Conservation (phyloP, 2,329 filamentous ascomycete species). For the Chaetomium globosum region DNA sequence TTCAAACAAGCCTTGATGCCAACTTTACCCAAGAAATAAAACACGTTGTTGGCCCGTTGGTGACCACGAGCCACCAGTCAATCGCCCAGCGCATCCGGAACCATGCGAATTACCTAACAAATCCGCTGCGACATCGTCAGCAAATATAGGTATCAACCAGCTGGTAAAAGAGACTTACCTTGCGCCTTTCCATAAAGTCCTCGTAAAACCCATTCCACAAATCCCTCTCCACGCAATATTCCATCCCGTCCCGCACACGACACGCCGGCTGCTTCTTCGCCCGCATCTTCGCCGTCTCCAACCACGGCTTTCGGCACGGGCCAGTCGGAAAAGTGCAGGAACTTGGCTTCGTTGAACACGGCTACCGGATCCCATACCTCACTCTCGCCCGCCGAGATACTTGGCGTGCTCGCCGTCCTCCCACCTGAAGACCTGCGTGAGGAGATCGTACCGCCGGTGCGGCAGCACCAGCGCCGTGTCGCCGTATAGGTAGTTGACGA, state of each 20-base stretch:
- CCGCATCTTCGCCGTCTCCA: slow-evolving; percentile 15
- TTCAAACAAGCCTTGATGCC: neutral
- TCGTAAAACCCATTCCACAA: neutral
- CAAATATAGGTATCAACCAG: neutral
- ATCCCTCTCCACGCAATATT: neutral
- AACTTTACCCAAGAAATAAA: neutral
- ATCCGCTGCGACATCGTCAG: neutral
- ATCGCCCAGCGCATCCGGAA: neutral
- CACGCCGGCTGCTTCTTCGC: neutral
- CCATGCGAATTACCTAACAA: neutral
- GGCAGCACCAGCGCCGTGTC: slow-evolving; percentile 63
- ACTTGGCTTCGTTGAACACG: slow-evolving; percentile 62
- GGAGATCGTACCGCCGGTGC: slow-evolving; percentile 62
- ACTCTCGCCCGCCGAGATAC: slow-evolving; percentile 42
- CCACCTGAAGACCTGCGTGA: slow-evolving; percentile 63
- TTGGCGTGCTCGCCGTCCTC: slow-evolving; percentile 48
- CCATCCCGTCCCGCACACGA: neutral
- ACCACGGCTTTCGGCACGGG: slow-evolving; percentile 66
- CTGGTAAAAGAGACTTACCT: neutral
- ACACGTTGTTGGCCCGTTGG: neutral
- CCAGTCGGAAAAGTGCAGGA: slow-evolving; percentile 73
- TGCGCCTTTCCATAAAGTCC: neutral
- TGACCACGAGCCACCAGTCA: neutral
- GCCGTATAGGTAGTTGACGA: slow-evolving; percentile 64
- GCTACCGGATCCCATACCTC: slow-evolving; percentile 26